Percentiles rank a stretch among this genome's conserved stretches.
Conservation (phyloP, 73 alveolate genomes). For the Uronychia setigera region DNA sequence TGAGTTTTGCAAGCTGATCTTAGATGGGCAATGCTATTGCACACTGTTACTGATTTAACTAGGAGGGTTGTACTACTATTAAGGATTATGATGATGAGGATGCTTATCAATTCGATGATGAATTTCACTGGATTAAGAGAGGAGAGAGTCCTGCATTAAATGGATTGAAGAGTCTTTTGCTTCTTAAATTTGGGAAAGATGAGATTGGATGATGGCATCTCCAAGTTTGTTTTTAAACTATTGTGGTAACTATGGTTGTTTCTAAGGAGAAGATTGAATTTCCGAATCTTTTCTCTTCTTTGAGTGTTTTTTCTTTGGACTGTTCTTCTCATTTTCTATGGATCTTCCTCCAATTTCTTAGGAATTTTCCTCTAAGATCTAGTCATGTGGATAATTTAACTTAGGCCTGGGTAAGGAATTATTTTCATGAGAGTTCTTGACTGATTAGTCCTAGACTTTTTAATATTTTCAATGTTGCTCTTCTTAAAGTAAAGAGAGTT, state of each 20-base stretch:
- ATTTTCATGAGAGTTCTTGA: neutral
- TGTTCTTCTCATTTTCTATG: neutral
- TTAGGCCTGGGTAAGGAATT: neutral
- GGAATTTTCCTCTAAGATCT: neutral
- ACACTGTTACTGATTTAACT: too few species aligned
- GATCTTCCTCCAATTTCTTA: neutral
- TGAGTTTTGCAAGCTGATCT: too few species aligned
- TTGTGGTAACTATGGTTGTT: too few species aligned
- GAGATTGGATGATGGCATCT: neutral
- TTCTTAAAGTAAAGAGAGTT: neutral
- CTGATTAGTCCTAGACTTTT: neutral
- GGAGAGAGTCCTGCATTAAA: neutral
- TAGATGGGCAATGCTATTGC: too few species aligned
- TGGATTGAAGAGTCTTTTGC: neutral
- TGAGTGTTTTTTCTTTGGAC: neutral
- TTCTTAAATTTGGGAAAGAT: neutral
- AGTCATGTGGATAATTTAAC: neutral
- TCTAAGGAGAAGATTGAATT: too few species aligned
- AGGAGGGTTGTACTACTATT: too few species aligned
- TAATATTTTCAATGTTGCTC: too few species aligned
- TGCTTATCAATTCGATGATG: too few species aligned
- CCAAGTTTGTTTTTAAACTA: neutral
- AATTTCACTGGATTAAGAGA: neutral
- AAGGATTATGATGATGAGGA: neutral
- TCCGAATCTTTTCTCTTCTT: neutral